phyloP scores from a whole-genome alignment of 2,329 filamentous ascomycete species.

The Decorospora gaudefroyi region DNA sequence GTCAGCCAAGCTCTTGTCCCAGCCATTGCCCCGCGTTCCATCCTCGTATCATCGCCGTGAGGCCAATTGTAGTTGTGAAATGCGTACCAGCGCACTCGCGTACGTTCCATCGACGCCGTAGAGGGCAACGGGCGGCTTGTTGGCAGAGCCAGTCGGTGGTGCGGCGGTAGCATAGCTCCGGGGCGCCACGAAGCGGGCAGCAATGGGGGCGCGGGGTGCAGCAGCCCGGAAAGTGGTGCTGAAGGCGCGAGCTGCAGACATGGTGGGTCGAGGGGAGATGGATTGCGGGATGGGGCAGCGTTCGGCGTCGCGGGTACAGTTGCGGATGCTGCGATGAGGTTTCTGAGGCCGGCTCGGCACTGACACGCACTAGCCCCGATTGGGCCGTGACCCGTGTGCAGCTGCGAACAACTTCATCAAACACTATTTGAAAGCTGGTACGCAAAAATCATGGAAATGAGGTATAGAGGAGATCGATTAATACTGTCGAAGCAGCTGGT shows the following conservation, averaged over 20 bases:
- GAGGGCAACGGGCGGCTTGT: constrained; percentile 85
- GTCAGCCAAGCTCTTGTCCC: constrained; percentile 29
- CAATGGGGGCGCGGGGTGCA: constrained; percentile 62
- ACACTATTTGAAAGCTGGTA: no score
- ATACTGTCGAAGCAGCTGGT: no score
- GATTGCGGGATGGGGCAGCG: constrained; percentile 38
- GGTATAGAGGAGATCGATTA: no score
- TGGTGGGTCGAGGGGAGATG: constrained; percentile 51
- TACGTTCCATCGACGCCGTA: constrained; percentile 98
- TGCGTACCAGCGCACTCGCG: constrained; percentile 92
- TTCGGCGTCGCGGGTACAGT: constrained; percentile 24
- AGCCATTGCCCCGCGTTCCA: constrained; percentile 27
- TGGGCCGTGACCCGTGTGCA: constrained; percentile 3
- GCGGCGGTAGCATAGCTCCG: constrained; percentile 75
- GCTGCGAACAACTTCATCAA: not conserved
- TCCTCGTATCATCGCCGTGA: constrained; percentile 24
- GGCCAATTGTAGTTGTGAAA: constrained; percentile 24
- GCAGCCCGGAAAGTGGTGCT: constrained; percentile 62
- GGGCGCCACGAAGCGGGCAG: constrained; percentile 64
- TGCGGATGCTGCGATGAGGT: constrained; percentile 32
- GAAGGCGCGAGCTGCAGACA: constrained; percentile 62
- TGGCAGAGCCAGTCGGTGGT: constrained; percentile 61
- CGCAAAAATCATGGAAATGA: no score
- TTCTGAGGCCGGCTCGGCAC: constrained; percentile 32
- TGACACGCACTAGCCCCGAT: constrained; percentile 19